These are phyloP conservation scores for Lodderomyces theae DNA, from an alignment of 1,139 yeast species.

Conservation along the genomic window DNA sequence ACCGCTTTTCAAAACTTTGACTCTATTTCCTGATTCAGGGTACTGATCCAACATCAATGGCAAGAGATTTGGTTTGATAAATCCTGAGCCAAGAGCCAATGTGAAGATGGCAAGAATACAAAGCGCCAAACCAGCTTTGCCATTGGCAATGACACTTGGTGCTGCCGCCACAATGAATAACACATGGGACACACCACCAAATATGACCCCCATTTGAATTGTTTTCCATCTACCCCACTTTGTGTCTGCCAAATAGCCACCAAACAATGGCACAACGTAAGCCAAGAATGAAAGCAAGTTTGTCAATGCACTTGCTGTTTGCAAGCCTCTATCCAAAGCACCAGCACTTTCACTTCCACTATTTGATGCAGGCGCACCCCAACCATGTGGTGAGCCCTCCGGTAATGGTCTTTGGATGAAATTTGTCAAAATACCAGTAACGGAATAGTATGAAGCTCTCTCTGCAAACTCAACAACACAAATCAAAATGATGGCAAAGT, in stretches of 20 bases:
- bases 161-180: slow-evolving; percentile 40
- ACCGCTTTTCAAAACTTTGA: slow-evolving; percentile 58
- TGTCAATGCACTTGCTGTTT: slow-evolving; percentile 39
- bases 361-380: slow-evolving; percentile 37
- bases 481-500: slow-evolving; percentile 29
- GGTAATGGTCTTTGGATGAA: slow-evolving; percentile 51
- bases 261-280: slow-evolving; percentile 41
- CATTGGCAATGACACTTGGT: slow-evolving; percentile 35
- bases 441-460: slow-evolving; percentile 46
- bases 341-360: slow-evolving; percentile 43
- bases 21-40: slow-evolving; percentile 53
- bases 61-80: slow-evolving; percentile 50
- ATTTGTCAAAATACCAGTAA: slow-evolving; percentile 40
- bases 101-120: slow-evolving; percentile 36
- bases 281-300: slow-evolving; percentile 41
- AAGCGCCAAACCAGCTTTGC: slow-evolving; percentile 31
- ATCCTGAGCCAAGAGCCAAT: slow-evolving; percentile 47
- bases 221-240: slow-evolving; percentile 40
- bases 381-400: slow-evolving; percentile 47
- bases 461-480: slow-evolving; percentile 47
- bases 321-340: slow-evolving; percentile 44
- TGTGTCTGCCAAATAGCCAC: slow-evolving; percentile 45
- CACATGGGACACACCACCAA: slow-evolving; percentile 40
- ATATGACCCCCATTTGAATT: slow-evolving; percentile 39
- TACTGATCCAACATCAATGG: slow-evolving; percentile 55